Conservation (phyloP, 768 basidiomycete genomes). For the Lactifluus pinguis region DNA sequence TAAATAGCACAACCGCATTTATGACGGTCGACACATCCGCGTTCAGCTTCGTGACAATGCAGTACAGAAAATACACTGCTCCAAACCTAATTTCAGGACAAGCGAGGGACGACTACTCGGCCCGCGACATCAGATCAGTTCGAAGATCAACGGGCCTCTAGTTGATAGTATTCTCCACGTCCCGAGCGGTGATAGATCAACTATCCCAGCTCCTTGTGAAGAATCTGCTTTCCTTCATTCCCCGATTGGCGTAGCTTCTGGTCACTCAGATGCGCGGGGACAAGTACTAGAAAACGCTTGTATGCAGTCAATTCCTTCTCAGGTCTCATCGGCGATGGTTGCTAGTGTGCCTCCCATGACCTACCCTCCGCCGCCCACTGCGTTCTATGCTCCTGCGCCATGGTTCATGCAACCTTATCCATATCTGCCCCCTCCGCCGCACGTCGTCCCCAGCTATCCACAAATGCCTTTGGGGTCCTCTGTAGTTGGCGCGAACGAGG, state of each 20-base stretch:
- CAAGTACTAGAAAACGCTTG: constrained; percentile 1
- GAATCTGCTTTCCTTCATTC: not conserved
- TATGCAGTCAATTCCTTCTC: not conserved
- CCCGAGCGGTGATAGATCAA: not conserved
- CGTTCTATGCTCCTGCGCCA: constrained; percentile 14
- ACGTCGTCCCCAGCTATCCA: constrained; percentile 35
- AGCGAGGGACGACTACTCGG: constrained; percentile 7
- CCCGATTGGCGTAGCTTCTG: not conserved
- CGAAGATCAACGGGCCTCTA: not conserved
- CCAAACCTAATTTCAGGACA: constrained; percentile 23
- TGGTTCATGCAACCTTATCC: constrained; percentile 17
- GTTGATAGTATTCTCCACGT: not conserved
- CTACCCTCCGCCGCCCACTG: constrained; percentile 2
- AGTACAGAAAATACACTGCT: constrained; percentile 29
- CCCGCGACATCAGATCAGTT: constrained; percentile 8
- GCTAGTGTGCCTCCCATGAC: not conserved
- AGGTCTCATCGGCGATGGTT: not conserved
- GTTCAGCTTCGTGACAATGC: constrained; percentile 69
- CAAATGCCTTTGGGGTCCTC: constrained; percentile 18
- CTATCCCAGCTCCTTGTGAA: not conserved
- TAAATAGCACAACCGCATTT: constrained; percentile 59
- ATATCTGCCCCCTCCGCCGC: constrained; percentile 33
- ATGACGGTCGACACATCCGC: constrained; percentile 63
- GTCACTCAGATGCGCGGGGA: not conserved
- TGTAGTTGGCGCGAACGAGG: constrained; percentile 1